Evolutionary conservation across 176 grass and related monocot species (phyloP).

Genomic region (Musa troglodytarum): DNA sequence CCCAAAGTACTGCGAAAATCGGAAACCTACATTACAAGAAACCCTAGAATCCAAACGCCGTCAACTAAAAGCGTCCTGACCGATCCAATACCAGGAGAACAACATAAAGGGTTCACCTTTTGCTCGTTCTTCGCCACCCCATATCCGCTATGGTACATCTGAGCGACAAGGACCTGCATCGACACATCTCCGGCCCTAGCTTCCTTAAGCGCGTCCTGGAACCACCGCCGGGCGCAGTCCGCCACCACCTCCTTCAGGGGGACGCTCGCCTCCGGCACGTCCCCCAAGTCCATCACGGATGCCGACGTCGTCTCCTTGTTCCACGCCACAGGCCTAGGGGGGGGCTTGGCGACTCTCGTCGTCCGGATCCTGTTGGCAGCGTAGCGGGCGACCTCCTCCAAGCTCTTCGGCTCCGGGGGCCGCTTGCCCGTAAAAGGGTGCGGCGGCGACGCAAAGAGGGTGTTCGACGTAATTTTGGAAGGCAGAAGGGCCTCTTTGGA

Average conservation of each 20-base stretch:
- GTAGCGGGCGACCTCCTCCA: background rate
- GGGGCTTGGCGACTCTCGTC: background rate
- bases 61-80: background rate
- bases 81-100: background rate
- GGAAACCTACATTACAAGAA: background rate
- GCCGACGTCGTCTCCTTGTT: conserved; percentile 16
- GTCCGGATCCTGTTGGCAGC: background rate
- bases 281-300: background rate
- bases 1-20: background rate
- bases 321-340: background rate
- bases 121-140: conserved; percentile 54
- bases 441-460: background rate
- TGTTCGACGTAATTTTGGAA: background rate
- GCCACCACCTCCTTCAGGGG: conserved; percentile 62
- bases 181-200: conserved; percentile 42
- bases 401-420: too few relatives aligned
- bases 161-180: conserved; percentile 77
- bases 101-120: conserved; percentile 28
- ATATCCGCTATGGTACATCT: conserved; percentile 81
- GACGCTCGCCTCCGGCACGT: conserved; percentile 15
- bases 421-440: background rate
- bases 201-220: conserved; percentile 73
- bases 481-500: background rate
- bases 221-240: conserved; percentile 80
- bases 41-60: background rate